Base-by-base conservation (phyloP, 2,329 filamentous ascomycete genomes). In the Fusarium buharicum region DNA sequence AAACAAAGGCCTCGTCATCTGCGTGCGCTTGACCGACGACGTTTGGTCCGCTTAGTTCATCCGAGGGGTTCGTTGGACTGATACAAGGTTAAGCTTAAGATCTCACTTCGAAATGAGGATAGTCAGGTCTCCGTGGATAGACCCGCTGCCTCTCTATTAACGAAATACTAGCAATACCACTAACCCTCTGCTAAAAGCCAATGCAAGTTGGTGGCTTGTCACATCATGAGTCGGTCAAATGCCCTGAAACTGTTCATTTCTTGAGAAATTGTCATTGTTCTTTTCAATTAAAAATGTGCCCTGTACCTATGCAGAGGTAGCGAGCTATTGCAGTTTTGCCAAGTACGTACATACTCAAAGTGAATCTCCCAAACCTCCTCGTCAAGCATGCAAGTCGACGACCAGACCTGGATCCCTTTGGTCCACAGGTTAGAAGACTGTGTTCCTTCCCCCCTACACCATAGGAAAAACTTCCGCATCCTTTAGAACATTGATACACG, bases 331-430 rank as follows among this genome's bases (percentile, higher is more conserved):
- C 46, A 48, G 52, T 48, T 64, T 54, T 65, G 62, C 62, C 57
- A 65, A 65, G 57, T 55, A 65, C 57, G 48, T 64, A 60, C 60
- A 64, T 60, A 57, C 55, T 55, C 60, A 51, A 64, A 64, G 55
- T 63, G 39, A 56, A 64, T 61, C 46, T 38, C 45, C 45, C 50
- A 45, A 50, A 34, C 41, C 44, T 51, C 34, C 6, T 18, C 22
- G n/a, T 40, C 43, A 38, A 55, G 37, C 34, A 8, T 24, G 22
- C 22, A 24, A 5, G 22, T 24, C 22, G 22, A 24, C 22, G 6
- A 24, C 43, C 44, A 36, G 28, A 16, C n/a, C 39, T 27, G 34
- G 33, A 33, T 27, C 31, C 31, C 28, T 20, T 20, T 45, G 18
- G 31, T 55, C 45, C 52, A 34, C 24, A 17, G 10, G 44, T 37